phyloP scores from a whole-genome alignment of 805 yeast genomes.

The Isabelozyma gotoi region DNA sequence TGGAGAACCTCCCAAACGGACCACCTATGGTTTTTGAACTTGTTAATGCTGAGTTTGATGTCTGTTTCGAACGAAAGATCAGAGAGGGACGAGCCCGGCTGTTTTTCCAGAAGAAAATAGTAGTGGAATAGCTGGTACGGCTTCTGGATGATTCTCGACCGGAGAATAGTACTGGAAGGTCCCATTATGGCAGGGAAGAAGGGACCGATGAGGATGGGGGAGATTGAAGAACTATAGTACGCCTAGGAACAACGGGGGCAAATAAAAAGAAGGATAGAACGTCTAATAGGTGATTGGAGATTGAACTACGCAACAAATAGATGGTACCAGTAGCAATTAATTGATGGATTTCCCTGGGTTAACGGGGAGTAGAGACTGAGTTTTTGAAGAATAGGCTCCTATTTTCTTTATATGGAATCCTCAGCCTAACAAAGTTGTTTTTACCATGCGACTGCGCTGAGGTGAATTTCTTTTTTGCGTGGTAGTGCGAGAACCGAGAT shows the following conservation, averaged over 20 bases:
- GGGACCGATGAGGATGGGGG: background rate
- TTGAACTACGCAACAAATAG: too few species aligned
- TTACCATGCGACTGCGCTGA: too few species aligned
- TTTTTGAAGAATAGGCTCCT: background rate
- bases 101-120: conserved; percentile 56
- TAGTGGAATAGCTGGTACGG: conserved; percentile 46
- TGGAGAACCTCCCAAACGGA: conserved; percentile 49
- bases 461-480: background rate
- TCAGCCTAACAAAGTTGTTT: too few species aligned
- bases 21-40: conserved; percentile 43
- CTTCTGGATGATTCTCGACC: conserved; percentile 27
- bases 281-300: too few species aligned
- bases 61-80: conserved; percentile 51
- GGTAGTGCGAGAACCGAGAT: background rate
- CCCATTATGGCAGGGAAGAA: background rate
- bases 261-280: too few species aligned
- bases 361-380: background rate
- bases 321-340: too few species aligned
- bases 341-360: too few species aligned
- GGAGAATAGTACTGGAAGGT: conserved; percentile 10
- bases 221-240: too few species aligned
- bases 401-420: too few species aligned
- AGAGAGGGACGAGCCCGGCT: conserved; percentile 47
- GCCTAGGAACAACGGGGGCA: too few species aligned
- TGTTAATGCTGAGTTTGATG: conserved; percentile 39